Evolutionary conservation across 2,329 filamentous ascomycete species (phyloP).

Genomic region (Cadophora sp.): DNA sequence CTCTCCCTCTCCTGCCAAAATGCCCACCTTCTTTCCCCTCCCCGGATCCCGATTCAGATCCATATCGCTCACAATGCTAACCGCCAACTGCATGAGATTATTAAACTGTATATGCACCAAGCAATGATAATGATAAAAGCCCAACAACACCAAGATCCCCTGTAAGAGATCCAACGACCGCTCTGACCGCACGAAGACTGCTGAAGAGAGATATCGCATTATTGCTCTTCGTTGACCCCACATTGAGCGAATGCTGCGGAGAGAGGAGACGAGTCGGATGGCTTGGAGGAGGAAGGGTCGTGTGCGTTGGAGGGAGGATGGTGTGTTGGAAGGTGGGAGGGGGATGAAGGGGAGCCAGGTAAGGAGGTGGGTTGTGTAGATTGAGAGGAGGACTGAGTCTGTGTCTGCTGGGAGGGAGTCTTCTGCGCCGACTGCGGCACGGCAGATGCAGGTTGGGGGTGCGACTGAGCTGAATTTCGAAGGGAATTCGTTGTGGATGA

Average conservation of each 20-base stretch:
- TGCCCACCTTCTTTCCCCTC: not conserved
- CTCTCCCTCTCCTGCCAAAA: not conserved
- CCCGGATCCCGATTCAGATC: conserved; percentile 53
- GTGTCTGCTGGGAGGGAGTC: conserved; percentile 50
- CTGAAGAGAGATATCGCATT: conserved; percentile 54
- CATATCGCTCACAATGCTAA: conserved; percentile 55
- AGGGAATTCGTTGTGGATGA: conserved; percentile 42
- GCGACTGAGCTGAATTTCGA: conserved; percentile 56
- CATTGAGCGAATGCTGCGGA: conserved; percentile 56
- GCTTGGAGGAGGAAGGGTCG: conserved; percentile 57
- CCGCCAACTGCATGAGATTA: conserved; percentile 57
- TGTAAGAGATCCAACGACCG: conserved; percentile 58
- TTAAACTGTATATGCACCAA: conserved; percentile 59
- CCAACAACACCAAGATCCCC: conserved; percentile 56
- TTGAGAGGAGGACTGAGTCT: conserved; percentile 48
- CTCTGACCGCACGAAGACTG: conserved; percentile 57
- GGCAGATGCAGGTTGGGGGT: conserved; percentile 56
- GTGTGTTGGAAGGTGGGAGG: not conserved
- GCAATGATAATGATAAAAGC: conserved; percentile 62
- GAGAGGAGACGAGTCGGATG: conserved; percentile 58
- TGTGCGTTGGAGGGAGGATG: conserved; percentile 38
- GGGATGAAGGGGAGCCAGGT: conserved; percentile 1
- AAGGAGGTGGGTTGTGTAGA: conserved; percentile 8
- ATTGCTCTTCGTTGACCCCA: conserved; percentile 57
- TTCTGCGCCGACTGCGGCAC: conserved; percentile 50